Evolutionary conservation across 169 alveolate genomes (phyloP).

Genomic region (Cryptosporidium bovis): DNA sequence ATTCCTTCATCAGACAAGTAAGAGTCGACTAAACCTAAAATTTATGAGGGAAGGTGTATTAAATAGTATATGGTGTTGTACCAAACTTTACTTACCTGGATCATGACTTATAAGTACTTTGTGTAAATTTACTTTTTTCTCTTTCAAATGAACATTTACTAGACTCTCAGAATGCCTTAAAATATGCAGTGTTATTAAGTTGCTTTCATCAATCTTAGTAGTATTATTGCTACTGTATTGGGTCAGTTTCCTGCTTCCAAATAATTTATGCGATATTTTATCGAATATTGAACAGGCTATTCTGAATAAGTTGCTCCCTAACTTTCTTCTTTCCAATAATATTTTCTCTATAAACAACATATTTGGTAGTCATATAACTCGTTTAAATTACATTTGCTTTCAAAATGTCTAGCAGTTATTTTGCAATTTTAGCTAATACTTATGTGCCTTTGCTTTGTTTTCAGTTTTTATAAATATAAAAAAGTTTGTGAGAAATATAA

Average conservation of each 20-base stretch:
- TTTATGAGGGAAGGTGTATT: not conserved
- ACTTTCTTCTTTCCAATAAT: too few species aligned
- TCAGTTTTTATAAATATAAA: too few species aligned
- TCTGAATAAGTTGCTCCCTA: too few species aligned
- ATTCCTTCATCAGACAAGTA: conserved; percentile 36
- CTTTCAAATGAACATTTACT: conserved; percentile 16
- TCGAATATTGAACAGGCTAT: too few species aligned
- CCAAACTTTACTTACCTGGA: conserved; percentile 28
- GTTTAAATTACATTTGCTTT: too few species aligned
- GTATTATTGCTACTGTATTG: not conserved
- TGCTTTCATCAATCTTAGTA: not conserved
- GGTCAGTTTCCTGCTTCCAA: not conserved
- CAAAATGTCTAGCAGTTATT: too few species aligned
- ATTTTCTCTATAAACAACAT: too few species aligned
- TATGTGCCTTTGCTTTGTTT: too few species aligned
- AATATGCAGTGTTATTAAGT: conserved; percentile 12
- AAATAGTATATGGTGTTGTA: not conserved
- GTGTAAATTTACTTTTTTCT: conserved; percentile 19
- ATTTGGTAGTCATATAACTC: too few species aligned
- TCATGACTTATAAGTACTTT: conserved; percentile 11
- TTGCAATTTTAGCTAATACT: too few species aligned
- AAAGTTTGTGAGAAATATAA: too few species aligned
- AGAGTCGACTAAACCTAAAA: conserved; percentile 42
- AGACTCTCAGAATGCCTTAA: conserved; percentile 66
- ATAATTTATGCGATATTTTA: too few species aligned